phyloP scores from a whole-genome alignment of 148 eudicot genomes.

The Rhododendron mucronatum region DNA sequence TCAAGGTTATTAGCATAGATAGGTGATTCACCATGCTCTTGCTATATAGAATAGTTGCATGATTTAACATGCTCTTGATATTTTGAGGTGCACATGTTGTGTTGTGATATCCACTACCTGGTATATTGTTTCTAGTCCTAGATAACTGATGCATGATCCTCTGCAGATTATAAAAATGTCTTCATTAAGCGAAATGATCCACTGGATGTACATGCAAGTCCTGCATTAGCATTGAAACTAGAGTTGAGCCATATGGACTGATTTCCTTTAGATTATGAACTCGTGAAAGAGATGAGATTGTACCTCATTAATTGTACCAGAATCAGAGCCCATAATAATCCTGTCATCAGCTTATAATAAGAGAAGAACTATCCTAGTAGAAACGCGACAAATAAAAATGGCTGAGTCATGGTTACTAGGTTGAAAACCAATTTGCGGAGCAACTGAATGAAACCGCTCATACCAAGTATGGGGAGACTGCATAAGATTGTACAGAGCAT shows the following conservation, averaged over 20 bases:
- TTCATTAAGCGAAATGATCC: neutral
- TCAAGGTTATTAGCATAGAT: slow-evolving; percentile 62
- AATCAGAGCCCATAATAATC: too few species aligned
- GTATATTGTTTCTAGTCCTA: neutral
- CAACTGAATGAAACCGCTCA: too few species aligned
- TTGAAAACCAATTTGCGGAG: too few species aligned
- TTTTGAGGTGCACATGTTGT: neutral
- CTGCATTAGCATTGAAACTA: neutral
- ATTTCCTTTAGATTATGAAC: neutral
- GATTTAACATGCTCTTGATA: neutral
- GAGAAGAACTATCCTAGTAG: too few species aligned
- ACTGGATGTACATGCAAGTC: neutral
- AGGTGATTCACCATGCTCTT: slow-evolving; percentile 39
- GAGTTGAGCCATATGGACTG: neutral
- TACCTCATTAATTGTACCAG: too few species aligned
- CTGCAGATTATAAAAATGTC: neutral
- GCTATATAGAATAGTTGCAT: neutral
- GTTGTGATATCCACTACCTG: neutral
- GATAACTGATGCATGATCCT: neutral
- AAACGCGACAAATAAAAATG: too few species aligned
- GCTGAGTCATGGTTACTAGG: too few species aligned
- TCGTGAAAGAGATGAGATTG: too few species aligned
- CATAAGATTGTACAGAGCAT: too few species aligned
- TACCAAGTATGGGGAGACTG: too few species aligned
- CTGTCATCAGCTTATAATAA: too few species aligned